A percentile compares a stretch with the other conserved stretches of the same genome.
phyloP scores from a whole-genome alignment of 176 grass and related monocot species.

The Saccharum officinarum region DNA sequence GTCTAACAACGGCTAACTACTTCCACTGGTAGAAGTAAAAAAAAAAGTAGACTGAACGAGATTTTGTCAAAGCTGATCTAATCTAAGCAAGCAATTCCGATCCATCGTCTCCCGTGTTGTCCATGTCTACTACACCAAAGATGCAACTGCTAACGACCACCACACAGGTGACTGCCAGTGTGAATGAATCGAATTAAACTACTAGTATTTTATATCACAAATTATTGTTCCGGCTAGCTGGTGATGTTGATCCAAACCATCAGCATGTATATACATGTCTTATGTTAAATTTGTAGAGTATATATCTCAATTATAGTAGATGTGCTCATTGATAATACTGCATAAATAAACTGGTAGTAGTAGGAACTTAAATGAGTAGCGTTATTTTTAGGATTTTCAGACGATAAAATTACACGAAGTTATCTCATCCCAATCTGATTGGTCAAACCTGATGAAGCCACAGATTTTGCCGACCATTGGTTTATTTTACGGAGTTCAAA shows the following conservation, averaged over 20 bases:
- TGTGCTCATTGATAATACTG: background rate
- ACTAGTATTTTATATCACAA: background rate
- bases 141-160: background rate
- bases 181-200: constrained; percentile 11
- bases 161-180: background rate
- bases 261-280: background rate
- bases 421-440: background rate
- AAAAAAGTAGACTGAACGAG: background rate
- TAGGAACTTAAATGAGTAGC: background rate
- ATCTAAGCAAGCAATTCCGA: background rate
- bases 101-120: background rate
- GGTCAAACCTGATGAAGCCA: background rate
- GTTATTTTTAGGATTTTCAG: background rate
- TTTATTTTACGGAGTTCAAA: background rate
- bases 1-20: constrained; percentile 18
- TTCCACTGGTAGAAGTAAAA: constrained; percentile 7
- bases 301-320: background rate
- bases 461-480: background rate
- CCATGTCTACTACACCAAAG: background rate
- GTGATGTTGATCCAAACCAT: background rate
- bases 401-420: background rate
- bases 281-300: background rate
- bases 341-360: background rate
- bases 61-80: constrained; percentile 23
- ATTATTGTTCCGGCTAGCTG: background rate